Evolutionary conservation across 768 basidiomycete species (phyloP).

Genomic region (Lactarius sanguifluus): DNA sequence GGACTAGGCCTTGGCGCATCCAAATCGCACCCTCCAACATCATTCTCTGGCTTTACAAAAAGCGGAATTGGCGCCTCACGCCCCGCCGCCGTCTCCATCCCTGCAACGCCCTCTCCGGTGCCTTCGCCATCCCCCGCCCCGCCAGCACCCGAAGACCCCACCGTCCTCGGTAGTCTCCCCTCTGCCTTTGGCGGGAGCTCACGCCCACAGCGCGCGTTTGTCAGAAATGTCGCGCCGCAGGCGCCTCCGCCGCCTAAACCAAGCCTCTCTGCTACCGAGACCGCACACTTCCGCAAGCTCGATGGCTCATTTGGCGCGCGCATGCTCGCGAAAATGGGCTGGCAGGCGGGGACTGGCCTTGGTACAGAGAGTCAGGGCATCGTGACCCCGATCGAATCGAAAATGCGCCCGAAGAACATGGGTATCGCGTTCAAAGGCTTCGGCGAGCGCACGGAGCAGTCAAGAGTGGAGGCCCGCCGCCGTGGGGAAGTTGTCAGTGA

Average conservation of each 20-base stretch:
- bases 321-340: conserved; percentile 94
- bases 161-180: conserved; percentile 40
- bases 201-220: conserved; percentile 51
- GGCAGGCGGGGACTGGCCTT: conserved; percentile 80
- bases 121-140: conserved; percentile 42
- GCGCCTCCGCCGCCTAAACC: conserved; percentile 45
- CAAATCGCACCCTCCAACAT: conserved; percentile 28
- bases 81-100: conserved; percentile 29
- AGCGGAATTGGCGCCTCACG: conserved; percentile 46
- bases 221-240: conserved; percentile 49
- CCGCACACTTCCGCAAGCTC: conserved; percentile 81
- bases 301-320: conserved; percentile 78
- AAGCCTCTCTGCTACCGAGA: conserved; percentile 62
- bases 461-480: conserved; percentile 74
- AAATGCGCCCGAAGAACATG: conserved; percentile 79
- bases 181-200: conserved; percentile 41
- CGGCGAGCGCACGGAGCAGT: conserved; percentile 84
- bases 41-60: conserved; percentile 41
- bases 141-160: conserved; percentile 36
- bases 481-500: conserved; percentile 74
- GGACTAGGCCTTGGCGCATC: conserved; percentile 46
- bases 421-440: conserved; percentile 88
- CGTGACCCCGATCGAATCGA: conserved; percentile 83
- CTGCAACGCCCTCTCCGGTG: conserved; percentile 43
- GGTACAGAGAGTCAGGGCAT: conserved; percentile 78